These are phyloP conservation scores for Umbilicus rupestris DNA, from an alignment of 164 flowering plant genomes.

Conservation along the genomic window DNA sequence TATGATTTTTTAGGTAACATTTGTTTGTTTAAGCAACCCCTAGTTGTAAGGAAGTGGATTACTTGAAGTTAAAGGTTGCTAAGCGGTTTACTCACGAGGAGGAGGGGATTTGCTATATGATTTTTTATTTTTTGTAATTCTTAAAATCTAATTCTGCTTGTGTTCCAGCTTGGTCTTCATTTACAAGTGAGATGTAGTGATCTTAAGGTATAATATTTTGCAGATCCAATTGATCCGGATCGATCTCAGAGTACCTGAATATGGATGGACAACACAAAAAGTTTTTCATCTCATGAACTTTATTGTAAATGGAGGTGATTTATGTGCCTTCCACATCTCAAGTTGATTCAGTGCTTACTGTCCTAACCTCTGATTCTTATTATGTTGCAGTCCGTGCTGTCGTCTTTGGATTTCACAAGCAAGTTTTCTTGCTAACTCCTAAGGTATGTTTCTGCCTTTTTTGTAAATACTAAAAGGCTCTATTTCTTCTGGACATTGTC, in stretches of 20 bases:
- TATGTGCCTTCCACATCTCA: neutral
- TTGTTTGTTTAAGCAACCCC: neutral
- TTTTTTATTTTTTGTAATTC: no score
- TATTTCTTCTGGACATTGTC: neutral
- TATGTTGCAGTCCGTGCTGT: slow-evolving; percentile 74
- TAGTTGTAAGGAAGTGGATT: slow-evolving; percentile 35
- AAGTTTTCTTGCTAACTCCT: slow-evolving; percentile 60
- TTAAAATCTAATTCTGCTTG: no score
- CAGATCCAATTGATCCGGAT: slow-evolving; percentile 88
- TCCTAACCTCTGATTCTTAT: neutral
- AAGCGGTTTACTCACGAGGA: slow-evolving; percentile 32
- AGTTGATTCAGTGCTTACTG: neutral
- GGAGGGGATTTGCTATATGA: no score
- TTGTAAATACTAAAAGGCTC: neutral
- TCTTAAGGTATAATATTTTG: slow-evolving; percentile 5
- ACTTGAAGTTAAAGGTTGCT: slow-evolving; percentile 33
- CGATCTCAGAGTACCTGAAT: slow-evolving; percentile 87
- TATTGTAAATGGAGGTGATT: slow-evolving; percentile 89
- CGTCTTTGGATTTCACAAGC: slow-evolving; percentile 83
- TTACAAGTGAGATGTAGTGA: neutral
- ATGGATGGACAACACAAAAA: slow-evolving; percentile 98
- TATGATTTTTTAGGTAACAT: neutral
- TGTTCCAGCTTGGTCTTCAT: neutral
- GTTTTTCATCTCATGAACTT: slow-evolving; percentile 97
- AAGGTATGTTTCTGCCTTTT: slow-evolving; percentile 35